phyloP scores from a whole-genome alignment of 768 basidiomycete species.

The Flagelloscypha sp. region DNA sequence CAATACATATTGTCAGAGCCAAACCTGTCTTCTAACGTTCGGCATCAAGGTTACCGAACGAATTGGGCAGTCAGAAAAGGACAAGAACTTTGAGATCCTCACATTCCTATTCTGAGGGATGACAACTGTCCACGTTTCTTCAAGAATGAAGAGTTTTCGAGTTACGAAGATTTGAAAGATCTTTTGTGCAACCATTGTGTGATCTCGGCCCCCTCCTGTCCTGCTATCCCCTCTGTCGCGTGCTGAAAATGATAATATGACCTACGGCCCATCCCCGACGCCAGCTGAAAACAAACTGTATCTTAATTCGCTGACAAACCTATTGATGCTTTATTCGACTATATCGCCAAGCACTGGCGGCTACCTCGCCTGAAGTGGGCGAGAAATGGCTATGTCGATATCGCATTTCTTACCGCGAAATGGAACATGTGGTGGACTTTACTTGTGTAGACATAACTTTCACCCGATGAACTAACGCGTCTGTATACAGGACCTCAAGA shows the following conservation, averaged over 20 bases:
- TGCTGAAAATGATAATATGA: too few species aligned
- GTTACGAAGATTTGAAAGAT: conserved; percentile 52
- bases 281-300: conserved; percentile 50
- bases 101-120: conserved; percentile 76
- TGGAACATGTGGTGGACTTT: conserved; percentile 82
- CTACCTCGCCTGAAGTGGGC: conserved; percentile 72
- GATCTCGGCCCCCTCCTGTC: conserved; percentile 17
- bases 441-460: too few species aligned
- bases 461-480: too few species aligned
- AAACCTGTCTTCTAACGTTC: conserved; percentile 45
- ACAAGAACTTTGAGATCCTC: conserved; percentile 60
- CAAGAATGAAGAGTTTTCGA: conserved; percentile 61
- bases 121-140: too few species aligned
- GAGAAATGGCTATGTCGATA: conserved; percentile 81
- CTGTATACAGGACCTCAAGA: too few species aligned
- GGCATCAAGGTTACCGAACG: conserved; percentile 69
- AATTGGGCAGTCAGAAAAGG: conserved; percentile 25
- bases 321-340: conserved; percentile 70
- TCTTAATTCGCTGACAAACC: conserved; percentile 64
- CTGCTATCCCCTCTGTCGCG: too few species aligned
- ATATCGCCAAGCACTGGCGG: conserved; percentile 48
- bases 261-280: conserved; percentile 39
- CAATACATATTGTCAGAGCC: too few species aligned
- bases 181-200: conserved; percentile 78
- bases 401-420: conserved; percentile 75